Base-by-base conservation (phyloP, 164 flowering plant species). In the Dillenia turbinata region DNA sequence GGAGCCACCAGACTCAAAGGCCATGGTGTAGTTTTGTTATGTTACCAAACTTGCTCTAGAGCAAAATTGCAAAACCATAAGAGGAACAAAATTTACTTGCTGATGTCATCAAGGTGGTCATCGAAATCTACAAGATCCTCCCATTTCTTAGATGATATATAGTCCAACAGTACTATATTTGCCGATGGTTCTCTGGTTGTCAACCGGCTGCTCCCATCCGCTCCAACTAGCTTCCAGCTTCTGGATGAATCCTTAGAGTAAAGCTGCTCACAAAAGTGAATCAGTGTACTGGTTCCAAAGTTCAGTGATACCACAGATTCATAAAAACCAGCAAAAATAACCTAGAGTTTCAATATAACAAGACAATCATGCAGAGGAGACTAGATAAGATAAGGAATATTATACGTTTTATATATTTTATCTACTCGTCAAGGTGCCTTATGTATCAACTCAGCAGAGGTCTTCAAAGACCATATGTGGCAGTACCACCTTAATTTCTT, bases 31-130 rank as follows among this genome's bases (percentile, higher is more conserved):
- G 40, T 33, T 33, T 33, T 33, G 40, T 33, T 5, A 33, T 33
- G 40, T 33, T 33, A 33, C 40, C 5, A 33, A 33, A 33, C 7
- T 33, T 4, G 40, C 40, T 33, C 40, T 33, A 33, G 5, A 33
- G 0, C 6, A 33, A 17, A 4, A 50, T 26, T 48, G 16, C 9
- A 13, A 26, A 56, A 40, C 49, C 1, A 15, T 0, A 16, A 47
- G 52, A 47, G 12, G 49, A 49, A 2, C 12, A 49, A 3, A 5
- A 52, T 84, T 74, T 77, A 91, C 99, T 85, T 85, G 88, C 90
- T 88, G 49, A 94, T 84, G 76, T 94, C 93, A 64, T 89, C 90
- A 56, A 91, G 87, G 75, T 91, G 97, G 62, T 94, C 98, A 66
- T 90, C 97, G 68, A 91, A 91, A 73, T 91, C 97, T 33, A 84